Evolutionary conservation across 2,329 filamentous ascomycete species (phyloP), one percentile per base, ranked within the genome.

Genomic region (Cladosporium sp.): DNA sequence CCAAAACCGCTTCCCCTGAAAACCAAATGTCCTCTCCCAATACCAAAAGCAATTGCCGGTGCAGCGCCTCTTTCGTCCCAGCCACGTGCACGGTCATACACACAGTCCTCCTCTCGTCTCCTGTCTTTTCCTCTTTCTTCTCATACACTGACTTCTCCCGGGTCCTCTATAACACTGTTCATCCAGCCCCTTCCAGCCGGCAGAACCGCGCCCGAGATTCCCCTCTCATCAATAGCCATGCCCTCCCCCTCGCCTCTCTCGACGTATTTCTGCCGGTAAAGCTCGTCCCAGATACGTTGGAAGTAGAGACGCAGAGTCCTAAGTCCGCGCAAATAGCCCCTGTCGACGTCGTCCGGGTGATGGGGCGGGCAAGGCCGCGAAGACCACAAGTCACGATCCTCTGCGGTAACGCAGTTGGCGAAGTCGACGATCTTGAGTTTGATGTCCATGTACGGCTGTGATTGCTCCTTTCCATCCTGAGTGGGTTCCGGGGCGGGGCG

Each of bases 381-480:
- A 11, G 52, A 27, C 18, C 62, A 50, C 22, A 59, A 43, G 52
- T 81, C 75, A 9, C 83, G 70, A 61, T 95, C 90, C 57, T 93
- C 86, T 3, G 88, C 87, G 1, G 91, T 97, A 30, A 97, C 84
- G 63, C 92, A 96, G 67, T 98, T 98, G 56, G 93, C 93, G 72
- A 98, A 98, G 69, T 98, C 93, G 51, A 95, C 92, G 67, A 98
- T 94, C 70, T 96, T 96, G 71, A 98, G 84, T 67, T 95, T 88
- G 63, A 95, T 91, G 57, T 64, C 59, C 7, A 51, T 51, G 48
- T 64, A 63, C 3, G 54, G 56, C 38, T 52, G 56, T 42, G 59
- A 51, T 52, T 60, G 46, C 40, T 78, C 74, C 4, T 20, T n/a
- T 12, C n/a, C 42, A 19, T 38, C 27, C 13, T 38, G 18, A 5